These are phyloP conservation scores for Bombardia bombarda DNA, from an alignment of 495 filamentous ascomycete species.

Conservation along the genomic window DNA sequence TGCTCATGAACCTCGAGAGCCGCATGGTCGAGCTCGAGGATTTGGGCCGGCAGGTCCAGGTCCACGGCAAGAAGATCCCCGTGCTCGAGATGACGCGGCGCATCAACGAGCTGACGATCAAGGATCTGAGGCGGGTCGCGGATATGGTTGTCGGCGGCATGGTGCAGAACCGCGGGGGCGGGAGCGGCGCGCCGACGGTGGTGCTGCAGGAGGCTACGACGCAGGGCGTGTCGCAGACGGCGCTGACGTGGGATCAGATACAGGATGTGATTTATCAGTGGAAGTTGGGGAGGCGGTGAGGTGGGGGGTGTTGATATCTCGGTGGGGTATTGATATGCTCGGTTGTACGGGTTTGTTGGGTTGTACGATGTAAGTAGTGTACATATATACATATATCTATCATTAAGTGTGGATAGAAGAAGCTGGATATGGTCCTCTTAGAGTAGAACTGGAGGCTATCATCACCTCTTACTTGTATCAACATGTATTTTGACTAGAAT, in stretches of 20 bases:
- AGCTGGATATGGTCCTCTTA: no score
- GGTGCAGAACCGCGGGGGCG: slow-evolving; percentile 65
- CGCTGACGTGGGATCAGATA: slow-evolving; percentile 77
- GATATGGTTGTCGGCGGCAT: slow-evolving; percentile 66
- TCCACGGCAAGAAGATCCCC: slow-evolving; percentile 83
- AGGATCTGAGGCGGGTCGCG: slow-evolving; percentile 83
- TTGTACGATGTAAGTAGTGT: no score
- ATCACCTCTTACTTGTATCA: no score
- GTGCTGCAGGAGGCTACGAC: slow-evolving; percentile 77
- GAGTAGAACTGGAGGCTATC: no score
- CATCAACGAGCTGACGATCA: slow-evolving; percentile 73
- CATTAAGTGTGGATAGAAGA: no score
- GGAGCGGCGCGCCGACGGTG: slow-evolving; percentile 88
- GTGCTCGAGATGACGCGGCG: slow-evolving; percentile 86
- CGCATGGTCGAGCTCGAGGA: slow-evolving; percentile 99
- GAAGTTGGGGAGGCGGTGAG: slow-evolving; percentile 58
- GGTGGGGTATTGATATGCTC: no score
- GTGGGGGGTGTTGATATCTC: no score
- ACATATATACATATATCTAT: no score
- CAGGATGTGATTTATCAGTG: slow-evolving; percentile 76
- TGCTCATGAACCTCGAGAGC: slow-evolving; percentile 96
- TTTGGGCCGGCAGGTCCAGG: slow-evolving; percentile 89
- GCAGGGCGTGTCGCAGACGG: slow-evolving; percentile 39
- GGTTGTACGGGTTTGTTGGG: no score
- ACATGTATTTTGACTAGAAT: no score